A percentile compares a stretch with the other conserved stretches of the same genome.
phyloP scores from a whole-genome alignment of 257 asterid species.

The Solanum pimpinellifolium region DNA sequence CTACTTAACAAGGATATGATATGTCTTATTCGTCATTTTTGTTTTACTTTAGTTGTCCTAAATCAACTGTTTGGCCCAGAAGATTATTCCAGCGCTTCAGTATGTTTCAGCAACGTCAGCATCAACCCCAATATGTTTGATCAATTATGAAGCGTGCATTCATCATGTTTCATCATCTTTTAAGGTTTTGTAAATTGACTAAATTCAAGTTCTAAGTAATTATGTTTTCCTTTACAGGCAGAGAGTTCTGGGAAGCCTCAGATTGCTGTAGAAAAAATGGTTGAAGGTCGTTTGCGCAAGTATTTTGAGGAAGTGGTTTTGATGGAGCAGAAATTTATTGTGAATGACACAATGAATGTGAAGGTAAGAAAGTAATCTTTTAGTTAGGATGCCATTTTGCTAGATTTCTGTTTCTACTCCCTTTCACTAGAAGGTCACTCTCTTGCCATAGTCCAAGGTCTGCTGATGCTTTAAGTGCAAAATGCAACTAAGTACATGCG shows the following conservation, averaged over 20 bases:
- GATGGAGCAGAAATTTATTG: conserved; percentile 89
- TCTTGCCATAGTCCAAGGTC: background rate
- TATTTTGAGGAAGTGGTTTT: conserved; percentile 91
- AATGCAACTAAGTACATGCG: background rate
- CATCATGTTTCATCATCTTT: background rate
- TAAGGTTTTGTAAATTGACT: background rate
- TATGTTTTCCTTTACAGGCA: conserved; percentile 37
- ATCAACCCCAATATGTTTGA: background rate
- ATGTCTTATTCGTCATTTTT: background rate
- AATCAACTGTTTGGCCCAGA: background rate
- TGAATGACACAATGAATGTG: conserved; percentile 53
- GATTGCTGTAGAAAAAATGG: conserved; percentile 83
- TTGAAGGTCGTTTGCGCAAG: conserved; percentile 89
- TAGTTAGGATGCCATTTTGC: background rate
- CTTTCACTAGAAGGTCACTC: background rate
- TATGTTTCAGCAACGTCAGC: background rate
- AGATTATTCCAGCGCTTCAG: background rate
- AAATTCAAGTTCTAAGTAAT: conserved; percentile 3
- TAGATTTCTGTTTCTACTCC: background rate
- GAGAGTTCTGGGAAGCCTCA: conserved; percentile 84
- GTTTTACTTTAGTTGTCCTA: background rate
- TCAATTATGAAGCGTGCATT: background rate
- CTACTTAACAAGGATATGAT: background rate
- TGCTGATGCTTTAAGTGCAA: background rate
- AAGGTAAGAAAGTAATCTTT: conserved; percentile 30